A percentile compares a stretch with the other conserved stretches of the same genome.
phyloP scores from a whole-genome alignment of 31 red algal genomes.

The Asparagopsis taxiformis region DNA sequence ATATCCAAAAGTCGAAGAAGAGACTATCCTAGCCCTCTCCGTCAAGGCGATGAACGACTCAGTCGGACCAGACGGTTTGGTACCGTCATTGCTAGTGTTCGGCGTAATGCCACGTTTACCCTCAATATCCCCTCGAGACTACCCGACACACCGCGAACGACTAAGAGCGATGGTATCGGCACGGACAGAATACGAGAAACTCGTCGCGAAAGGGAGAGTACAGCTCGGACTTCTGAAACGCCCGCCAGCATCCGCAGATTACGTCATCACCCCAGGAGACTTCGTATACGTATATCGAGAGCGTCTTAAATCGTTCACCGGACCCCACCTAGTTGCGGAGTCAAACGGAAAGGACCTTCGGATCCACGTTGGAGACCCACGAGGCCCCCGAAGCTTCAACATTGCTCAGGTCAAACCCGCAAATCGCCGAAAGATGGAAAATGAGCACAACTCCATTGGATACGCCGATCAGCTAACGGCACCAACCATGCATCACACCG shows the following conservation, averaged over 20 bases:
- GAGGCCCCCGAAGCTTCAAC: neutral
- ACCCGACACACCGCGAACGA: constrained; percentile 8
- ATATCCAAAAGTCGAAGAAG: neutral
- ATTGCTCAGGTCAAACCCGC: neutral
- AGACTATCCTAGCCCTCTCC: neutral
- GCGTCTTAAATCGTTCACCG: neutral
- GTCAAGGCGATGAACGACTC: constrained; percentile 14
- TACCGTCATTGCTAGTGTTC: constrained; percentile 19
- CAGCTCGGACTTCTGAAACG: constrained; percentile 2
- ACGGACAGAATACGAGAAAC: constrained; percentile 3
- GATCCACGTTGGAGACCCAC: constrained; percentile 1
- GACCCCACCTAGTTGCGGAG: neutral
- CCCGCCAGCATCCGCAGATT: constrained; percentile 8
- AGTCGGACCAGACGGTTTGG: constrained; percentile 11
- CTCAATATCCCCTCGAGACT: neutral
- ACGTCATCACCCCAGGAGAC: neutral
- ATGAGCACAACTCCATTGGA: neutral
- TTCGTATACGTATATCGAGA: constrained; percentile 3
- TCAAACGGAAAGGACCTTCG: neutral
- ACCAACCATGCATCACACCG: too few relatives aligned
- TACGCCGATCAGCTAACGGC: too few relatives aligned
- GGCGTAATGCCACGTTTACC: constrained; percentile 5
- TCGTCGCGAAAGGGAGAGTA: neutral
- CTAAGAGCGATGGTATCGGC: constrained; percentile 1
- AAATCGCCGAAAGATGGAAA: neutral